Conservation (phyloP, 805 yeast species). For the Ogataea populi-albae region DNA sequence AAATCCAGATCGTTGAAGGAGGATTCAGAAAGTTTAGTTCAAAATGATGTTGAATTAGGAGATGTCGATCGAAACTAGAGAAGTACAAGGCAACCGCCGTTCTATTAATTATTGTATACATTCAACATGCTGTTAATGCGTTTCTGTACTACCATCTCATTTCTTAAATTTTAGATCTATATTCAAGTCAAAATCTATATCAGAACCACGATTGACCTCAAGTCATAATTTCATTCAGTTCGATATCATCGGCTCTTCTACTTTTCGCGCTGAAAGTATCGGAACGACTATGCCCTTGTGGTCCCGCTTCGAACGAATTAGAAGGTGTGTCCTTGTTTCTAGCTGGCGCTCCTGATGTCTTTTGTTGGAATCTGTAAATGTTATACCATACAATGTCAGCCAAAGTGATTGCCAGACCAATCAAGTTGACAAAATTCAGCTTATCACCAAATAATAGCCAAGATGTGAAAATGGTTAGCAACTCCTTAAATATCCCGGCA, state of each 20-base stretch:
- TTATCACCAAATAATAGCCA: slow-evolving; percentile 74
- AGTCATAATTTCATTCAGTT: slow-evolving; percentile 13
- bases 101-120: too few species aligned
- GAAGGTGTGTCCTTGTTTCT: slow-evolving; percentile 13
- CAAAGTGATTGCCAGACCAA: slow-evolving; percentile 75
- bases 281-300: background rate
- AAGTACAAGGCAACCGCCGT: background rate
- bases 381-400: slow-evolving; percentile 83
- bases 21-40: slow-evolving; percentile 19
- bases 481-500: slow-evolving; percentile 91
- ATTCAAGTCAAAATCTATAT: background rate
- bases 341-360: slow-evolving; percentile 7
- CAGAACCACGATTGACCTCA: slow-evolving; percentile 1
- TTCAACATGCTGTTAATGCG: too few species aligned
- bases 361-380: slow-evolving; percentile 49
- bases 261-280: slow-evolving; percentile 3
- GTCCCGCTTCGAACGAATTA: slow-evolving; percentile 6
- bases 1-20: slow-evolving; percentile 7
- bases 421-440: slow-evolving; percentile 60
- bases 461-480: slow-evolving; percentile 70
- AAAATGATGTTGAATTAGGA: slow-evolving; percentile 18
- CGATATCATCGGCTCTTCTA: slow-evolving; percentile 12
- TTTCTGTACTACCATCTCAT: too few species aligned
- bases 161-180: too few species aligned
- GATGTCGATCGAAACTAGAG: slow-evolving; percentile 10